These are phyloP conservation scores for Glycine latifolia DNA, from an alignment of 306 rosid genomes.

Conservation along the genomic window DNA sequence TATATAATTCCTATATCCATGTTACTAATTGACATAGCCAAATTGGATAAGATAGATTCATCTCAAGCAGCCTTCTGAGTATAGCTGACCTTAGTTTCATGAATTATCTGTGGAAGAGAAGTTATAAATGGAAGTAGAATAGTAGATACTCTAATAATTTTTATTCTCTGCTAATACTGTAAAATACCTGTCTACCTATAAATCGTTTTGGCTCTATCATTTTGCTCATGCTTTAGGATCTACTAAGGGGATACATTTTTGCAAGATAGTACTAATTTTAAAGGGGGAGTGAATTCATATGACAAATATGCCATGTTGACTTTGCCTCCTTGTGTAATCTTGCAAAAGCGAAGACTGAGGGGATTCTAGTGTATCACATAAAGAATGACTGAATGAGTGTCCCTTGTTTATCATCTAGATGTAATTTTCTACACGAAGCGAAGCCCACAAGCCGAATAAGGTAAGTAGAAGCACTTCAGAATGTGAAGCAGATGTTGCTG, in stretches of 20 bases:
- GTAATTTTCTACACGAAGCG: conserved; percentile 56
- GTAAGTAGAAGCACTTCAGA: conserved; percentile 52
- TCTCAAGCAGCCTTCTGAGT: neutral
- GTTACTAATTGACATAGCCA: neutral
- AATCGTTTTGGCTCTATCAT: conserved; percentile 54
- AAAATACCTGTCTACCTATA: conserved; percentile 67
- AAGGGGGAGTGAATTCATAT: neutral
- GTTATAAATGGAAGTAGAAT: conserved; percentile 39
- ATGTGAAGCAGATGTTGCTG: conserved; percentile 64
- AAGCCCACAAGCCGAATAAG: conserved; percentile 56
- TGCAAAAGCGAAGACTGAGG: too few relatives aligned
- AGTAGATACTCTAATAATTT: conserved; percentile 53
- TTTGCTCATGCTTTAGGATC: conserved; percentile 53
- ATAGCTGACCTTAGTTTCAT: conserved; percentile 1
- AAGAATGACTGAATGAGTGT: conserved; percentile 38
- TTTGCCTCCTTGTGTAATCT: conserved; percentile 37
- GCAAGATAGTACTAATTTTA: conserved; percentile 49
- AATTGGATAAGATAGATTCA: neutral
- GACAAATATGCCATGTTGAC: conserved; percentile 4
- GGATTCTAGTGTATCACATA: conserved; percentile 29
- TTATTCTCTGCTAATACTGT: conserved; percentile 59
- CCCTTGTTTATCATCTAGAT: conserved; percentile 52
- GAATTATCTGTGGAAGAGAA: conserved; percentile 26
- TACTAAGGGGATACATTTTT: conserved; percentile 54
- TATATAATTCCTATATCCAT: neutral